Conservation (phyloP, 495 filamentous ascomycete genomes). For the Penicillium antarcticum region DNA sequence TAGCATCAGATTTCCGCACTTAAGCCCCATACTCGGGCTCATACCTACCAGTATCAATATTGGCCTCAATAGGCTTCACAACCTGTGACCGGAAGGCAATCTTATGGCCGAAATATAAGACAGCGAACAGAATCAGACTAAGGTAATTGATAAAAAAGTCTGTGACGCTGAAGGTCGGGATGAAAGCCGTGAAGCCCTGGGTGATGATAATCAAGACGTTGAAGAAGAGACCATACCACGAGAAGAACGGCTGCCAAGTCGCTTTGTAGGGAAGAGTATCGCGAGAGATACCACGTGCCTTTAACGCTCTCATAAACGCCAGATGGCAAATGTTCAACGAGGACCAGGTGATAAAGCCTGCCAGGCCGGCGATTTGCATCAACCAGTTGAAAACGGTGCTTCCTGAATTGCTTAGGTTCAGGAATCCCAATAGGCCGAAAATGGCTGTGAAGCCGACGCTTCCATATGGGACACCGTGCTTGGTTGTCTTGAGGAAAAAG, state of each 20-base stretch:
- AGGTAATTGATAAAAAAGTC: slow-evolving; percentile 55
- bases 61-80: slow-evolving; percentile 30
- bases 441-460: slow-evolving; percentile 40
- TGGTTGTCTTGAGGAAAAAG: slow-evolving; percentile 43
- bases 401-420: slow-evolving; percentile 35
- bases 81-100: slow-evolving; percentile 30
- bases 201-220: slow-evolving; percentile 58
- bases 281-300: slow-evolving; percentile 43
- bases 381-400: slow-evolving; percentile 51
- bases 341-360: slow-evolving; percentile 59
- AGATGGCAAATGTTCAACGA: slow-evolving; percentile 53
- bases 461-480: slow-evolving; percentile 42
- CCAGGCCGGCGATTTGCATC: slow-evolving; percentile 54
- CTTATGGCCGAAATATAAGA: slow-evolving; percentile 52
- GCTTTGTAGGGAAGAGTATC: slow-evolving; percentile 52
- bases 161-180: slow-evolving; percentile 50
- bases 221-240: slow-evolving; percentile 57
- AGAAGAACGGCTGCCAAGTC: slow-evolving; percentile 48
- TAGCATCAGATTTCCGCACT: too few relatives aligned
- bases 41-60: slow-evolving; percentile 31
- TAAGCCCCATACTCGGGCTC: background rate
- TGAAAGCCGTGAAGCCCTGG: slow-evolving; percentile 63
- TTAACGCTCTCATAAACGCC: slow-evolving; percentile 51
- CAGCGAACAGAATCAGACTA: slow-evolving; percentile 50
- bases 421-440: slow-evolving; percentile 44